Evolutionary conservation across 352 stramenopile genomes (phyloP).

Genomic region (Globisporangium yorkense): DNA sequence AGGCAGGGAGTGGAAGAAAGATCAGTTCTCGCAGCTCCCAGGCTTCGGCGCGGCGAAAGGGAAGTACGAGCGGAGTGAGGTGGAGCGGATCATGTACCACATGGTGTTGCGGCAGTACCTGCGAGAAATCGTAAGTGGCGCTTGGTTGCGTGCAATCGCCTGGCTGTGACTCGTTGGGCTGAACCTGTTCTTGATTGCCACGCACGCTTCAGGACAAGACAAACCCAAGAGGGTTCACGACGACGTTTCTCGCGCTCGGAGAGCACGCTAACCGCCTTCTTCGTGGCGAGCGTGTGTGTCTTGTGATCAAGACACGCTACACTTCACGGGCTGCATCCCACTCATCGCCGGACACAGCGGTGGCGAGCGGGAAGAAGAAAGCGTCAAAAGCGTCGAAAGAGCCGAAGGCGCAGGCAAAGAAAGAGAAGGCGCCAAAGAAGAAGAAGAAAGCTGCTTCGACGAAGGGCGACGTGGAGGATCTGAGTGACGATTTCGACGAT

Average conservation of each 20-base stretch:
- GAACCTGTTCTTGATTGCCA: background rate
- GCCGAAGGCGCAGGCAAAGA: constrained; percentile 1
- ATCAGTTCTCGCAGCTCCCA: constrained; percentile 45
- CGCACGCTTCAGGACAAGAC: constrained; percentile 48
- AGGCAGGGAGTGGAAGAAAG: constrained; percentile 64
- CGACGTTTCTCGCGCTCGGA: constrained; percentile 68
- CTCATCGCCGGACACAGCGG: constrained; percentile 13
- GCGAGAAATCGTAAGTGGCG: constrained; percentile 46
- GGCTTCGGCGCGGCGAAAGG: constrained; percentile 70
- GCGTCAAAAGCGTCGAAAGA: constrained; percentile 19
- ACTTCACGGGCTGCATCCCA: constrained; percentile 21
- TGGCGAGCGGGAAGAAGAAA: constrained; percentile 31
- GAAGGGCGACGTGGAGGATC: constrained; percentile 46
- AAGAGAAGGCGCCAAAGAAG: constrained; percentile 25
- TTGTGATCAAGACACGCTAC: constrained; percentile 77
- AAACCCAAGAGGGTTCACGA: constrained; percentile 80
- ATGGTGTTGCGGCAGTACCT: constrained; percentile 86
- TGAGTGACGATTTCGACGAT: constrained; percentile 59
- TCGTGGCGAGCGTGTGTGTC: constrained; percentile 61
- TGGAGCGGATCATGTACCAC: constrained; percentile 82
- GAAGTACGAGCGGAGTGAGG: constrained; percentile 69
- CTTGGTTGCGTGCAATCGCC: background rate
- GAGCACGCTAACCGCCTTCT: constrained; percentile 43
- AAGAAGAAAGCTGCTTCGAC: constrained; percentile 29
- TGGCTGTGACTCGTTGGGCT: background rate